Evolutionary conservation across 73 alveolate species (phyloP).

Genomic region (Tetrahymena malaccensis): DNA sequence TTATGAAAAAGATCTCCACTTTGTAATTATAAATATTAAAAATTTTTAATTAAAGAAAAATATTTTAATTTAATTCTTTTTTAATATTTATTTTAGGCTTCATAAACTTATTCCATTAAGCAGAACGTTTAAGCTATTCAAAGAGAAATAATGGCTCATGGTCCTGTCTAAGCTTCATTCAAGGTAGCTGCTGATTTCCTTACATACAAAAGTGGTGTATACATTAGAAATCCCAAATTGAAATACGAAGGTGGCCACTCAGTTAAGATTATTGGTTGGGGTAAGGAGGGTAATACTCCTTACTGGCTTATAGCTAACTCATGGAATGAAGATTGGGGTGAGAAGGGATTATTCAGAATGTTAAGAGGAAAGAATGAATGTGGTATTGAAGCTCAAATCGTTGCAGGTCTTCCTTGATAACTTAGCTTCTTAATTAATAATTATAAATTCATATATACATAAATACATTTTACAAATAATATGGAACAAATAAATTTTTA

Average conservation of each 20-base stretch:
- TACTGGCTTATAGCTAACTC: constrained; percentile 68
- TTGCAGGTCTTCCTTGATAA: constrained; percentile 4
- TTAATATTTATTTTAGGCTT: background rate
- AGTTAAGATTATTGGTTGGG: constrained; percentile 88
- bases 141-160: background rate
- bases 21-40: background rate
- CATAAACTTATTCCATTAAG: background rate
- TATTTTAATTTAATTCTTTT: too few species aligned
- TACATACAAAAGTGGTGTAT: background rate
- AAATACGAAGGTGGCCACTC: constrained; percentile 85
- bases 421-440: too few species aligned
- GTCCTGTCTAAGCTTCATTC: background rate
- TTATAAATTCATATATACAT: too few species aligned
- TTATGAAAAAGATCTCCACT: background rate
- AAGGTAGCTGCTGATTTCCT: background rate
- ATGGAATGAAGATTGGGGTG: constrained; percentile 78
- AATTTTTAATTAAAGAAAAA: too few species aligned
- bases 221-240: background rate
- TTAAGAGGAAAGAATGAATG: constrained; percentile 24
- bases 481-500: too few species aligned
- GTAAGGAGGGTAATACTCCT: constrained; percentile 59
- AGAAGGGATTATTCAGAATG: constrained; percentile 56
- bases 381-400: constrained; percentile 32
- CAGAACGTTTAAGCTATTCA: background rate
- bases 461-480: too few species aligned